A percentile compares a stretch with the other conserved stretches of the same genome.
phyloP scores from a whole-genome alignment of 2,329 filamentous ascomycete species.

The Diaporthe sp. region DNA sequence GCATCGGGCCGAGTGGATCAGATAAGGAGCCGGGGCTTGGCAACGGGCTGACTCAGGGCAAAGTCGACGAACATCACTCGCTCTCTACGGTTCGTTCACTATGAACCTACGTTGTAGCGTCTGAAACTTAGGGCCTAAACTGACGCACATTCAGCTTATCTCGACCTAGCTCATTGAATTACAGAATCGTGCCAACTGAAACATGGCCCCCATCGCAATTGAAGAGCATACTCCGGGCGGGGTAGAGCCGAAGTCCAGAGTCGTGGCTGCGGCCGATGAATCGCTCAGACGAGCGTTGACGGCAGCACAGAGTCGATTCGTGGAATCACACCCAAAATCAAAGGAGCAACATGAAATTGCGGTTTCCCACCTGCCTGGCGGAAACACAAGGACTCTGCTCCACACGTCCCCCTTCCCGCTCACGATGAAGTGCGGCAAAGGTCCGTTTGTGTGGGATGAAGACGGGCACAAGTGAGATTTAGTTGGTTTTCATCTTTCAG shows the following conservation, averaged over 20 bases:
- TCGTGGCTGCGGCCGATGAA: not conserved
- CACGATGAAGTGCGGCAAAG: constrained; percentile 54
- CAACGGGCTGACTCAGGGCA: not conserved
- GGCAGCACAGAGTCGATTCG: constrained; percentile 8
- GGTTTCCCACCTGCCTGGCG: constrained; percentile 44
- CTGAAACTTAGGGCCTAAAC: not conserved
- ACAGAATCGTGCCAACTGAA: not conserved
- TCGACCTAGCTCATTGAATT: not conserved
- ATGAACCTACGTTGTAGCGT: not conserved
- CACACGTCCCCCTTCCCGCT: constrained; percentile 60
- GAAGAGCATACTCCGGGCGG: not conserved
- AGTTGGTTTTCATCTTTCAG: too few relatives aligned
- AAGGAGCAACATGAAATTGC: constrained; percentile 12
- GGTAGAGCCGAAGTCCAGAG: not conserved
- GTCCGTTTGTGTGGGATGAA: constrained; percentile 55
- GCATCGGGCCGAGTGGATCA: constrained; percentile 29
- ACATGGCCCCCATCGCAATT: constrained; percentile 15
- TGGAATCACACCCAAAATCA: not conserved
- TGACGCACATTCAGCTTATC: too few relatives aligned
- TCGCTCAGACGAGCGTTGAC: not conserved
- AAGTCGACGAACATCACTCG: not conserved
- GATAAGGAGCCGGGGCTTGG: constrained; percentile 18
- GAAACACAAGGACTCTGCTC: constrained; percentile 48
- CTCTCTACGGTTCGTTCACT: not conserved
- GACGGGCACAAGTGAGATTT: constrained; percentile 53